Evolutionary conservation across 2,329 filamentous ascomycete species (phyloP), one percentile per base, ranked within the genome.

Genomic region (Sordariomycetes sp.): DNA sequence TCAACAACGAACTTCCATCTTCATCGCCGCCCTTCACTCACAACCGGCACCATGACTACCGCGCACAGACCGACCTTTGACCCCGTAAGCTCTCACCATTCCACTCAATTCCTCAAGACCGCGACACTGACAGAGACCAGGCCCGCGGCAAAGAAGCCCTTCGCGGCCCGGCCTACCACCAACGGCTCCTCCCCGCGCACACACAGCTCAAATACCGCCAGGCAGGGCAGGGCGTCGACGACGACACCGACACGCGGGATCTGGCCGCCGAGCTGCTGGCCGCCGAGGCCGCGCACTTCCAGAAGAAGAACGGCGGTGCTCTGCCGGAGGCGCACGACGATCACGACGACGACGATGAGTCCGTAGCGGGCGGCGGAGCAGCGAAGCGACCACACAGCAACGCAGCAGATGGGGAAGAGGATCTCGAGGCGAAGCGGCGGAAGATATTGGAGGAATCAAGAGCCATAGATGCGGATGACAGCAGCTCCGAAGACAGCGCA

Each of bases 111-210:
- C 21, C 26, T 10, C 31, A 27, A 30, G 33, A 35, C 27, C 16
- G 8, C 27, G 8, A 8, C 17, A 8, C 28, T 14, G 20, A 24
- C 16, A 8, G 10, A 28, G 30, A 33, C 36, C 43, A 87, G 83
- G 88, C 90, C 27, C 79, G 82, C 55, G 92, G 92, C 56, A 95
- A 95, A 70, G 92, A 98, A 62, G 86, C 88, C 50, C 82, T 87
- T 39, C 82, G 87, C 50, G 92, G 92, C 31, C 85, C 86, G 32
- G 90, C 87, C 48, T 96, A 95, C 66, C 92, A 98, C 57, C 90
- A 96, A 61, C 83, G 92, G 48, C 82, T 96, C 12, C 79, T 95
- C 11, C 90, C 92, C 21, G 92, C 92, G 21, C 83, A 98, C 59
- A 96, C 86, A 10, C 80, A 86, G 43, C 79, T 98, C 53, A 98